These are phyloP conservation scores for Erigeron canadensis DNA, from an alignment of 129 eudicot species.

Conservation along the genomic window DNA sequence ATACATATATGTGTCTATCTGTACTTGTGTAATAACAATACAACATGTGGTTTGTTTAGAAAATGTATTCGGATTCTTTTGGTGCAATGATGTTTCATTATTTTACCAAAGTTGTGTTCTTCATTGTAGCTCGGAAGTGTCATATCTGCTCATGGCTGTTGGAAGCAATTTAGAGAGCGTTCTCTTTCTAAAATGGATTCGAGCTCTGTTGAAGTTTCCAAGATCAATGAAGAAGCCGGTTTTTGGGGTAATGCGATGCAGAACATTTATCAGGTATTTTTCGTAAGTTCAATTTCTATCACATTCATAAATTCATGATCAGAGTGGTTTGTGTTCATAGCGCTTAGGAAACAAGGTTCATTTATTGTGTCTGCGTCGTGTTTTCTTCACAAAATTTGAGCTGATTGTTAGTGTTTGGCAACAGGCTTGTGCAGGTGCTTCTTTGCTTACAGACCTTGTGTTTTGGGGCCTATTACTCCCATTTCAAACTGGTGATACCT, in stretches of 20 bases:
- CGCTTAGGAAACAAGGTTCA: neutral
- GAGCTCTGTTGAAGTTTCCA: too few relatives aligned
- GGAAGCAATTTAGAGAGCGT: slow-evolving; percentile 38
- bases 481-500: slow-evolving; percentile 49
- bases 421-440: slow-evolving; percentile 89
- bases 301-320: slow-evolving; percentile 13
- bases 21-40: neutral
- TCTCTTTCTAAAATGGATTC: neutral
- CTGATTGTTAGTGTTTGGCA: slow-evolving; percentile 19
- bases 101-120: slow-evolving; percentile 11
- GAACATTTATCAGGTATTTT: slow-evolving; percentile 56
- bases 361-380: neutral
- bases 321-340: slow-evolving; percentile 6
- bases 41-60: neutral
- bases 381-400: neutral
- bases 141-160: slow-evolving; percentile 72
- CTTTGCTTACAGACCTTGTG: slow-evolving; percentile 72
- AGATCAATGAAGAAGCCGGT: slow-evolving; percentile 38
- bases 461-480: slow-evolving; percentile 85
- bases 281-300: neutral
- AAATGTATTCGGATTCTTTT: neutral
- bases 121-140: slow-evolving; percentile 59
- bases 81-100: neutral
- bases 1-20: too few relatives aligned
- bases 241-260: slow-evolving; percentile 55